These are phyloP conservation scores for Gyrodon lividus DNA, from an alignment of 768 basidiomycete species.

Conservation along the genomic window DNA sequence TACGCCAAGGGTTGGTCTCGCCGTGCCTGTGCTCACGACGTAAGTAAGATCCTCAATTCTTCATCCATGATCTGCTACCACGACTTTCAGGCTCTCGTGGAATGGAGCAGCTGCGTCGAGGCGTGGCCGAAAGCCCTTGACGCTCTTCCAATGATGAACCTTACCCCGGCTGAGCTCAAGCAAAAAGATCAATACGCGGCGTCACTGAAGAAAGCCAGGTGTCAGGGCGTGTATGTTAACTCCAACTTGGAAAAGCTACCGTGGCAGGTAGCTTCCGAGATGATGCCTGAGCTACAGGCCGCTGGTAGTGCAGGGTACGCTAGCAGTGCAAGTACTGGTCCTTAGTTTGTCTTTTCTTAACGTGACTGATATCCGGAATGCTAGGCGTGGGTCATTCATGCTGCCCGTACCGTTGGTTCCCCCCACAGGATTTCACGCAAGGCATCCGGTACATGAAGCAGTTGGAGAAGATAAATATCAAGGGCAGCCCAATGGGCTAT, in stretches of 20 bases:
- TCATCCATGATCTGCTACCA: background rate
- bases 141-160: constrained; percentile 28
- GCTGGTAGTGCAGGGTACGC: background rate
- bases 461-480: background rate
- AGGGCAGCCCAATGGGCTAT: background rate
- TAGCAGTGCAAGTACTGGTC: constrained; percentile 6
- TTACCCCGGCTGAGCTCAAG: constrained; percentile 30
- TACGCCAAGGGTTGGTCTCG: constrained; percentile 45
- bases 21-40: constrained; percentile 34
- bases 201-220: constrained; percentile 21
- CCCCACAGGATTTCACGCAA: constrained; percentile 4
- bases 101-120: constrained; percentile 6
- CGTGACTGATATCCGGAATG: background rate
- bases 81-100: constrained; percentile 6
- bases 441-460: constrained; percentile 8
- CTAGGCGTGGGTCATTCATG: constrained; percentile 23
- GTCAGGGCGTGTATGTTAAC: background rate
- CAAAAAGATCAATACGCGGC: constrained; percentile 37
- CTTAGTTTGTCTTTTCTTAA: background rate
- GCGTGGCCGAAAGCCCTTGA: constrained; percentile 30
- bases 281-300: constrained; percentile 2
- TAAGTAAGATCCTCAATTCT: constrained; percentile 5
- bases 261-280: constrained; percentile 7
- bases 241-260: background rate
- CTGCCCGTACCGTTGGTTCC: constrained; percentile 9